These are phyloP conservation scores for Zasmidium cellare DNA, from an alignment of 2,329 filamentous ascomycete genomes.

Conservation along the genomic window DNA sequence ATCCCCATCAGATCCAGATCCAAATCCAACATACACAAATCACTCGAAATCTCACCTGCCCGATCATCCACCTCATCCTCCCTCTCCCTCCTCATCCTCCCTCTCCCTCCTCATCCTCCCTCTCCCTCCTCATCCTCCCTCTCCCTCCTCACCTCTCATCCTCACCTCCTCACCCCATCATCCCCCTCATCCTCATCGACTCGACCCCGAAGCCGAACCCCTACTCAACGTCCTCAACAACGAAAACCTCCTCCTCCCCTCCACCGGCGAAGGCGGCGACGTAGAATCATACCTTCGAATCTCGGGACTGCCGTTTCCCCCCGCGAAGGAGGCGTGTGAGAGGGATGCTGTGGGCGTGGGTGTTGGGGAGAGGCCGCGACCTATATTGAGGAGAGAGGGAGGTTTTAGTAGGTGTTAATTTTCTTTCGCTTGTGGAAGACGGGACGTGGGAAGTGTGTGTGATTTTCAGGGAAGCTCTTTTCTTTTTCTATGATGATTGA, in stretches of 20 bases:
- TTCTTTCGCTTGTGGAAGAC: not conserved
- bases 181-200: not conserved
- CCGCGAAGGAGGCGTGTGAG: conserved; percentile 3
- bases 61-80: no score
- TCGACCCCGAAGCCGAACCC: not conserved
- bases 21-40: no score
- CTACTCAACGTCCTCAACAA: conserved; percentile 1
- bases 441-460: not conserved
- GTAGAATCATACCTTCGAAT: not conserved
- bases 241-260: not conserved
- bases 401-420: not conserved
- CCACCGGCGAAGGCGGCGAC: not conserved
- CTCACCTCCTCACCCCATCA: not conserved
- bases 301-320: not conserved
- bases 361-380: not conserved
- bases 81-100: no score
- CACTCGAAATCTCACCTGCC: no score
- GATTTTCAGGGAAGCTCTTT: no score
- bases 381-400: not conserved
- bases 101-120: no score
- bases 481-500: no score
- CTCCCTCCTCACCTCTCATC: not conserved
- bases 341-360: not conserved
- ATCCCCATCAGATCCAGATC: no score
- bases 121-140: no score